A percentile compares a stretch with the other conserved stretches of the same genome.
These are phyloP conservation scores for Colletotrichum acutatum DNA, from an alignment of 2,329 filamentous ascomycete species.

Conservation along the genomic window DNA sequence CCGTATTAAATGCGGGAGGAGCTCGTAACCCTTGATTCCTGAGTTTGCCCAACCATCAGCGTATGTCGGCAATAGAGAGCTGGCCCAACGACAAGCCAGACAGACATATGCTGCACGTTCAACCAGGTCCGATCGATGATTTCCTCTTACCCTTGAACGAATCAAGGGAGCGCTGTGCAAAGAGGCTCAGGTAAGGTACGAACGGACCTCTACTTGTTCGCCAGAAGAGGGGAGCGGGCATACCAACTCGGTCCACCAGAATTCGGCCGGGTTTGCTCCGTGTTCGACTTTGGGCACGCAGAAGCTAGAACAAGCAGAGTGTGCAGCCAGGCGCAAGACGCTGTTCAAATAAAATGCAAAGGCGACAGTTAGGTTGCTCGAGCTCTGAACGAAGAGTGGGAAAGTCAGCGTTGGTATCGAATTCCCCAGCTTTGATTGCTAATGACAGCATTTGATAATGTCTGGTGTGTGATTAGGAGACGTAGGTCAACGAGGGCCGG, in stretches of 20 bases:
- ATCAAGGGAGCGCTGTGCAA: conserved; percentile 10
- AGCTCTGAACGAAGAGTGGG: conserved; percentile 5
- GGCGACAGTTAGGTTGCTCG: neutral
- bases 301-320: conserved; percentile 7
- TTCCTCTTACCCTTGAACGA: neutral
- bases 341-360: conserved; percentile 3
- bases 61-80: conserved; percentile 20
- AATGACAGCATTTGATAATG: conserved; percentile 45
- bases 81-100: neutral
- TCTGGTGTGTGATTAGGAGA: conserved; percentile 44
- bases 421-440: conserved; percentile 40
- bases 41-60: conserved; percentile 34
- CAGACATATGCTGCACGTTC: neutral
- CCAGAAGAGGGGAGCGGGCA: conserved; percentile 32
- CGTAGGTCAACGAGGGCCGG: conserved; percentile 40
- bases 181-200: conserved; percentile 8
- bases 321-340: neutral
- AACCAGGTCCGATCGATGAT: neutral
- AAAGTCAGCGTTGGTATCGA: conserved; percentile 25
- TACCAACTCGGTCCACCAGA: conserved; percentile 35
- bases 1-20: conserved; percentile 25
- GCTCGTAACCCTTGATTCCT: conserved; percentile 34
- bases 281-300: conserved; percentile 23
- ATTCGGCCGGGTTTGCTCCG: conserved; percentile 31
- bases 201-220: conserved; percentile 15